Evolutionary conservation across 164 flowering plant genomes (phyloP).

Genomic region (Chloranthus sessilifolius): DNA sequence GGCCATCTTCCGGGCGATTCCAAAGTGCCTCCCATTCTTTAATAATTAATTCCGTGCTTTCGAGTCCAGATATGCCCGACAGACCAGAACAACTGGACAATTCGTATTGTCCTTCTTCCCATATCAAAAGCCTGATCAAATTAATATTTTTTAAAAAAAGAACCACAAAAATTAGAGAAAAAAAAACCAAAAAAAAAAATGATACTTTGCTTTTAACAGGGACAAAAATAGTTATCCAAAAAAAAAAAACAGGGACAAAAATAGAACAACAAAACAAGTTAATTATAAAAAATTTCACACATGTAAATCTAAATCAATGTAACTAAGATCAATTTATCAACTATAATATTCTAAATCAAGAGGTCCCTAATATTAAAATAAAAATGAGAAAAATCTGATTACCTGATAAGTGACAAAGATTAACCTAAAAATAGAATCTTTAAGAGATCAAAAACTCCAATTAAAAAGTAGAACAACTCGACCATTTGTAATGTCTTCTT

Average conservation of each 20-base stretch:
- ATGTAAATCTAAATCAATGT: too few species aligned
- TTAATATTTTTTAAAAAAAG: conserved; percentile 6
- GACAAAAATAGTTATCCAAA: not conserved
- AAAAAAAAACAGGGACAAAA: not conserved
- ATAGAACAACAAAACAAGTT: too few species aligned
- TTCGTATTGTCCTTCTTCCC: conserved; percentile 80
- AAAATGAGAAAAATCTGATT: too few species aligned
- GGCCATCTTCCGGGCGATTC: conserved; percentile 19
- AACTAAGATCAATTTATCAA: too few species aligned
- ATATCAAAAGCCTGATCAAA: conserved; percentile 66
- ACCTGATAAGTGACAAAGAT: too few species aligned
- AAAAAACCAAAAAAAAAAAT: conserved; percentile 2
- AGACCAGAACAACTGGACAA: conserved; percentile 16
- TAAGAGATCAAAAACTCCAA: too few species aligned
- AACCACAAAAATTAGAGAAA: conserved; percentile 14
- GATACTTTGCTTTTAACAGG: too few species aligned
- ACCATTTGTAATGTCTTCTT: conserved; percentile 58
- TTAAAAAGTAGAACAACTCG: conserved; percentile 13
- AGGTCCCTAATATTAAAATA: too few species aligned
- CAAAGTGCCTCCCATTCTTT: conserved; percentile 37
- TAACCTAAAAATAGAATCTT: too few species aligned
- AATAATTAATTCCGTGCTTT: conserved; percentile 22
- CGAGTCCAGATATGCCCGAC: conserved; percentile 24
- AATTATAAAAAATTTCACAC: too few species aligned
- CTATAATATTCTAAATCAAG: too few species aligned